Base-by-base conservation (phyloP, 75 land plant genomes). In the Selaginella tamariscina region DNA sequence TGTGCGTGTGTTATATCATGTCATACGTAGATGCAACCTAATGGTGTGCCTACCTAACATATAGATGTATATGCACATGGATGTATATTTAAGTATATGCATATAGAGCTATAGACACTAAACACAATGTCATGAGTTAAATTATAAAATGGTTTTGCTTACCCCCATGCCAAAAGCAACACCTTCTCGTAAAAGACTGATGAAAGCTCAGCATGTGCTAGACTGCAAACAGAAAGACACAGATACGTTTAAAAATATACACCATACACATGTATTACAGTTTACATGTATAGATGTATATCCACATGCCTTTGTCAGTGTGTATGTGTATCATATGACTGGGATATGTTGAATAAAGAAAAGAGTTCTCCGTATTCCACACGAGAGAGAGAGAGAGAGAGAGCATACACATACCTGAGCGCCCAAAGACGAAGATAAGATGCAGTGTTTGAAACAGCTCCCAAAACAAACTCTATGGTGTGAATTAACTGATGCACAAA, bases 371-470 rank as follows among this genome's bases (percentile, higher is more conserved):
- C n/a, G n/a, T n/a, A n/a, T n/a, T n/a, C n/a, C n/a, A n/a, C n/a
- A n/a, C n/a, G n/a, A n/a, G n/a, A n/a, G n/a, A n/a, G n/a, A n/a
- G n/a, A n/a, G n/a, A n/a, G n/a, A n/a, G n/a, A n/a, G n/a, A 49
- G 54, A 20, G 20, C 54, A 11, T 49, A 49, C 20, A 49, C 20
- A 11, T 49, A 59, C 62, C 62, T 59, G n/a, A 59, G 21, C 23
- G 62, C 62, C 62, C 62, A 59, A 2, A 59, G 62, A 59, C 62
- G 62, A 59, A 59, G 62, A 59, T 59, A 59, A 8, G 62, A 59
- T 59, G 62, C 62, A 8, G 62, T 59, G 62, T 59, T 59, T 23
- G 62, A 59, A 21, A 59, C 26, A 23, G 62, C 62, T 23, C 62
- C 62, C 62, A 59, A 26, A 5, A 59, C 62, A 59, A 59, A 59